A percentile compares a stretch with the other conserved stretches of the same genome.
Evolutionary conservation across 805 yeast genomes (phyloP).

Genomic region (Zygotorulaspora danielsina): DNA sequence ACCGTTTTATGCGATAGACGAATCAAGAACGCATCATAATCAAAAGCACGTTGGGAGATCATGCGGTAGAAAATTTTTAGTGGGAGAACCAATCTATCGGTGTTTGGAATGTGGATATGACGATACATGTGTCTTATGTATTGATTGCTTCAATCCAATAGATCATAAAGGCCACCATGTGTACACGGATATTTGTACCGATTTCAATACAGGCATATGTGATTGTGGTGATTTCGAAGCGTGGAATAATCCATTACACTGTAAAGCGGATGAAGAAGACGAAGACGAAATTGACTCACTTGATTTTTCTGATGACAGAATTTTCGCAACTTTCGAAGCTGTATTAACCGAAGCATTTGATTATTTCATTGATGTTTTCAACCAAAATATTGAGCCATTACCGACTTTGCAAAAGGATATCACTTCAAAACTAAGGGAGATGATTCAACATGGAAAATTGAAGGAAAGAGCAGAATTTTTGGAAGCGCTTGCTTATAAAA

Average conservation of each 20-base stretch:
- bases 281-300: constrained; percentile 7
- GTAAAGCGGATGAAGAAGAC: constrained; percentile 39
- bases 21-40: constrained; percentile 9
- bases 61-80: constrained; percentile 60
- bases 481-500: constrained; percentile 19
- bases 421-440: constrained; percentile 28
- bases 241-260: constrained; percentile 50
- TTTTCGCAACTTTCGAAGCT: constrained; percentile 21
- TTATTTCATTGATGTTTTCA: constrained; percentile 40
- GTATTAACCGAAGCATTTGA: constrained; percentile 37
- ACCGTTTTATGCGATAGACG: constrained; percentile 21
- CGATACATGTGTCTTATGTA: constrained; percentile 73
- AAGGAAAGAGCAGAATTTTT: constrained; percentile 21
- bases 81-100: constrained; percentile 64
- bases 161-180: constrained; percentile 70
- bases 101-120: constrained; percentile 76
- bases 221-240: constrained; percentile 73
- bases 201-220: constrained; percentile 54
- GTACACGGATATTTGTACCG: constrained; percentile 45
- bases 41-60: constrained; percentile 54
- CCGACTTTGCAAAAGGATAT: constrained; percentile 32
- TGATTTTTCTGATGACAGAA: constrained; percentile 13
- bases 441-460: constrained; percentile 24
- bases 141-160: constrained; percentile 61
- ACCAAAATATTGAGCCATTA: constrained; percentile 34